Evolutionary conservation across 129 eudicot genomes (phyloP).

Genomic region (Escallonia rubra): DNA sequence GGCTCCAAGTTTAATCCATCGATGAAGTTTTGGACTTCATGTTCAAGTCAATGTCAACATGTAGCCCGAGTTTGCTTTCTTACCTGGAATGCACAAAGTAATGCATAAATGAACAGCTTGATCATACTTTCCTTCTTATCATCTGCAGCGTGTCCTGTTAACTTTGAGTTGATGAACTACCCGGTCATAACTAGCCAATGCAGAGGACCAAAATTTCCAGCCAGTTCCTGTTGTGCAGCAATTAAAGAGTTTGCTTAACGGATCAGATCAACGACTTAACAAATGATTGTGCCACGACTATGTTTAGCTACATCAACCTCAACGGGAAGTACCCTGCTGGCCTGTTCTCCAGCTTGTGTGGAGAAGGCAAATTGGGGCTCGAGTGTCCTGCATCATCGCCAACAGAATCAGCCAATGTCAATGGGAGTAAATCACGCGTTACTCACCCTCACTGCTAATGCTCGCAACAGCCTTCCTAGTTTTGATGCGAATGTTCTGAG

Average conservation of each 20-base stretch:
- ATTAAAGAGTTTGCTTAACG: conserved; percentile 51
- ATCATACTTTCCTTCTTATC: neutral
- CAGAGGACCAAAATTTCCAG: conserved; percentile 62
- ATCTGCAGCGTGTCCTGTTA: conserved; percentile 63
- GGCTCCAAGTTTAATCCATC: neutral
- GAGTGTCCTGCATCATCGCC: conserved; percentile 49
- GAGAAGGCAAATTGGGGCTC: conserved; percentile 53
- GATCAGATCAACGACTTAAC: conserved; percentile 40
- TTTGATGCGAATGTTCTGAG: conserved; percentile 24
- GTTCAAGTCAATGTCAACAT: too few relatives aligned
- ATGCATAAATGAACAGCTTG: neutral
- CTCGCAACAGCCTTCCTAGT: conserved; percentile 18
- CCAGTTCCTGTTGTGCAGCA: conserved; percentile 51
- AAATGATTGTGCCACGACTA: conserved; percentile 51
- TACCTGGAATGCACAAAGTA: too few relatives aligned
- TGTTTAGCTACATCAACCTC: conserved; percentile 69
- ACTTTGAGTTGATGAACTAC: conserved; percentile 64
- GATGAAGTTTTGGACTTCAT: neutral
- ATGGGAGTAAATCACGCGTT: conserved; percentile 1
- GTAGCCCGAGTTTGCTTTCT: too few relatives aligned
- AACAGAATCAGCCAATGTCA: conserved; percentile 18
- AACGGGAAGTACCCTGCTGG: conserved; percentile 62
- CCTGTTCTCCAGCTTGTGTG: conserved; percentile 49
- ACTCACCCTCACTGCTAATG: conserved; percentile 10
- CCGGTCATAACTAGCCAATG: conserved; percentile 58